Base-by-base conservation (phyloP, 257 asterid genomes). In the Dorcoceras hygrometricum region DNA sequence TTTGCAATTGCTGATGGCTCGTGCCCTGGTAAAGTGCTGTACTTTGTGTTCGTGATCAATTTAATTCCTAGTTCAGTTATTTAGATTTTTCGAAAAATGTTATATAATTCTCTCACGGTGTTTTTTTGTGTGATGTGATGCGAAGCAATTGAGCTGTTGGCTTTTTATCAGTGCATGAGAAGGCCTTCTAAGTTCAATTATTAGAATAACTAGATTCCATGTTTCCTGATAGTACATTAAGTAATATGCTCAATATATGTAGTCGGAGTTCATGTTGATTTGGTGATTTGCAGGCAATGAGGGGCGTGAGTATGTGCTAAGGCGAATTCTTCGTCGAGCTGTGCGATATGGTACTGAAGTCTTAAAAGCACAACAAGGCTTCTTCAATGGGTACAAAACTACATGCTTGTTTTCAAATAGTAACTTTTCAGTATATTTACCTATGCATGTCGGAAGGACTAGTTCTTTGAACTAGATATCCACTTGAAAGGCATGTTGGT, bases 1-100 rank as follows among this genome's bases (percentile, higher is more conserved):
- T 80, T 94, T 76, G 99, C 99, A 72, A 90, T 94, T 79, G 99
- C 99, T 78, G 99, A 94, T 84, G 99, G 99, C 28, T 87, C 98
- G 75, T 80, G 86, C 57, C 99, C 99, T 82, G 97, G 98, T 93
- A 56, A 74, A 58, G 46, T 62, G 59, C 71, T 69, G 23, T 61
- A 50, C 22, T 63, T 36, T 57, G 61, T 66, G 51, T 31, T 48
- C 55, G 48, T 54, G 61, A 72, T 69, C 61, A 23, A 56, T 34
- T 65, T 16, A 23, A 59, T 75, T 61, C 69, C 36, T 60, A 64
- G 50, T 29, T 4, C 22, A 43, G 11, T 36, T 26, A 9, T 5
- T 39, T 46, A 59, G 3, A 59, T 39, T 58, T 62, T 68, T 27
- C 57, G 29, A 50, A 14, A 29, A 60, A 27, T 53, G 64, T 53